Evolutionary conservation across 2,329 filamentous ascomycete genomes (phyloP).

Genomic region (Exophiala viscosa): DNA sequence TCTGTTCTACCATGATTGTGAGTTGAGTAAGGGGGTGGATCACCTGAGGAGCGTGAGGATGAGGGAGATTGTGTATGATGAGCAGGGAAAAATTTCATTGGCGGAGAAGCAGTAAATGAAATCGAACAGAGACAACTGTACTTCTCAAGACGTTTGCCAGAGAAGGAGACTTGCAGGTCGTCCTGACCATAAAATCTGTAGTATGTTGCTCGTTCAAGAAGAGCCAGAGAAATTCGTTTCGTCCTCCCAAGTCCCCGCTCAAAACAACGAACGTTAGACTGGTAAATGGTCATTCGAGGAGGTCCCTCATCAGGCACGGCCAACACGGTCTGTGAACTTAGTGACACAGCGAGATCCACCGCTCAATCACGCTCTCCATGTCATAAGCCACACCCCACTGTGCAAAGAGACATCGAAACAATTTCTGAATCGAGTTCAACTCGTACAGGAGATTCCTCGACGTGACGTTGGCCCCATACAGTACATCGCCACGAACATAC

Average conservation of each 20-base stretch:
- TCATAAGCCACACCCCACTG: conserved; percentile 47
- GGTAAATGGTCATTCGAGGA: too few species aligned
- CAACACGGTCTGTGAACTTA: conserved; percentile 15
- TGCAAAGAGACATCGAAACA: conserved; percentile 43
- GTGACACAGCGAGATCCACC: conserved; percentile 45
- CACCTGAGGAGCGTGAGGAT: conserved; percentile 72
- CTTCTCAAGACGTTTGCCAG: too few species aligned
- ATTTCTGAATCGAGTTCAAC: conserved; percentile 46
- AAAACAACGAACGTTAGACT: too few species aligned
- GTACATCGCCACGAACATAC: conserved; percentile 35
- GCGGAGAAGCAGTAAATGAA: conserved; percentile 20
- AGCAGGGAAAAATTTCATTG: conserved; percentile 14
- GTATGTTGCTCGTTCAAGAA: too few species aligned
- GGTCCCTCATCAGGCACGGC: too few species aligned
- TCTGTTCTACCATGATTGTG: conserved; percentile 72
- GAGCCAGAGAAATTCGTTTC: too few species aligned
- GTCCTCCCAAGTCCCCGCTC: too few species aligned
- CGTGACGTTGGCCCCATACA: conserved; percentile 26
- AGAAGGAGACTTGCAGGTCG: too few species aligned
- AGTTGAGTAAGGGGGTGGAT: conserved; percentile 63
- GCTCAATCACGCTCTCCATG: conserved; percentile 44
- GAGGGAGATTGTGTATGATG: conserved; percentile 55
- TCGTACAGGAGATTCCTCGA: conserved; percentile 45
- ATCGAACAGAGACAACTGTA: too few species aligned
- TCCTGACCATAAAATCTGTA: too few species aligned